Evolutionary conservation across 2,329 filamentous ascomycete genomes (phyloP).

Genomic region (Samsoniella hepiali): DNA sequence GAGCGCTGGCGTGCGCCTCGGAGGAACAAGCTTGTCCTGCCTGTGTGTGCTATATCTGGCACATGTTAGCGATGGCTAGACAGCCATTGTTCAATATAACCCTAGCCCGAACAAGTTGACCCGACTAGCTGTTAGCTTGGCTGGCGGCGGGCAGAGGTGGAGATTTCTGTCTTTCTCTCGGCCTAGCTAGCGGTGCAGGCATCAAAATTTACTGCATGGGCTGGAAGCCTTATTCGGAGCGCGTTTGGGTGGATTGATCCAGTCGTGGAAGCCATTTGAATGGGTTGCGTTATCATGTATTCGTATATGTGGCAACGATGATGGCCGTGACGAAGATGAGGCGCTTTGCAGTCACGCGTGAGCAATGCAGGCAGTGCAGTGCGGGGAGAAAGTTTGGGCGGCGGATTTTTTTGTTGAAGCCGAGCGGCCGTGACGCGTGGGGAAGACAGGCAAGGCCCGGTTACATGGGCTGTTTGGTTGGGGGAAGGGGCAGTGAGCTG

Average conservation of each 20-base stretch:
- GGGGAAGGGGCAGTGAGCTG: background rate
- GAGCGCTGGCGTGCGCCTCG: background rate
- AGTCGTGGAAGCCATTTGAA: no score
- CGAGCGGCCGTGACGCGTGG: slow-evolving; percentile 7
- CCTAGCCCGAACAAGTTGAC: background rate
- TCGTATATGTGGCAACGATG: background rate
- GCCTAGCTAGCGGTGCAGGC: background rate
- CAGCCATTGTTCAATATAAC: background rate
- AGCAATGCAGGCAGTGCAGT: background rate
- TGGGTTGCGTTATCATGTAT: no score
- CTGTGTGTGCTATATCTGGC: background rate
- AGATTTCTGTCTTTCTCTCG: background rate
- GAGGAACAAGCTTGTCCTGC: background rate
- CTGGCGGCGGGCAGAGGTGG: background rate
- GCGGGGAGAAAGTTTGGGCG: background rate
- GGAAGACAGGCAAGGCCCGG: background rate
- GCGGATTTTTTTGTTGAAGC: slow-evolving; percentile 14
- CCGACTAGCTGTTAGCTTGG: background rate
- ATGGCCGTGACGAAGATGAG: background rate
- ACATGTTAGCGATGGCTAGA: background rate
- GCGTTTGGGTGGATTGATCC: no score
- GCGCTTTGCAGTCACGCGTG: background rate
- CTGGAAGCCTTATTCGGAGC: background rate
- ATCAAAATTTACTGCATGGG: background rate
- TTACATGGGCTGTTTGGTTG: slow-evolving; percentile 12